These are phyloP conservation scores for Allantophomopsis lycopodina DNA, from an alignment of 2,329 filamentous ascomycete genomes.

Conservation along the genomic window DNA sequence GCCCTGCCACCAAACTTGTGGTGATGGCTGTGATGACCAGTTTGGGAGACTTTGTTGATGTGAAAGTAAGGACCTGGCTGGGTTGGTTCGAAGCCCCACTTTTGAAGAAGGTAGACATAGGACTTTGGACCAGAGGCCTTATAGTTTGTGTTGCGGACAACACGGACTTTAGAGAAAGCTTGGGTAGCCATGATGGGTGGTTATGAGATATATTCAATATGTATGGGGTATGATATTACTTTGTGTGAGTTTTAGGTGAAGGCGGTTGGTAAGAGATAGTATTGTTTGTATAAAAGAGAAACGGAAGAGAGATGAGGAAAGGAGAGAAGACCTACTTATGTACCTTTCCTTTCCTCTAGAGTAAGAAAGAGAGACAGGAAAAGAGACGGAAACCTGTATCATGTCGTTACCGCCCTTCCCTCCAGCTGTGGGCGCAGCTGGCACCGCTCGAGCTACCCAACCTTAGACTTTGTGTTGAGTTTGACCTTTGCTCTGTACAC, in stretches of 20 bases:
- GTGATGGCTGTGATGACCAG: slow-evolving; percentile 27
- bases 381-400: too few relatives aligned
- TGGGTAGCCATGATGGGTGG: slow-evolving; percentile 14
- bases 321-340: too few relatives aligned
- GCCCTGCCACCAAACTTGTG: slow-evolving; percentile 33
- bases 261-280: too few relatives aligned
- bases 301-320: too few relatives aligned
- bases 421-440: too few relatives aligned
- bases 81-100: slow-evolving; percentile 50
- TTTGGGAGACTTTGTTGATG: slow-evolving; percentile 22
- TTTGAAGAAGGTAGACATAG: slow-evolving; percentile 45
- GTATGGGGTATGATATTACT: not conserved
- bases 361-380: too few relatives aligned
- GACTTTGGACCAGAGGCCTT: slow-evolving; percentile 44
- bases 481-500: too few relatives aligned
- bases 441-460: not conserved
- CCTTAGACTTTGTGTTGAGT: too few relatives aligned
- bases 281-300: too few relatives aligned
- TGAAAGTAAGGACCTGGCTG: slow-evolving; percentile 46
- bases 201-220: not conserved
- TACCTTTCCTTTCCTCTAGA: too few relatives aligned
- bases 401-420: too few relatives aligned
- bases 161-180: slow-evolving; percentile 26
- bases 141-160: slow-evolving; percentile 45
- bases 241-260: too few relatives aligned